Conservation (phyloP, 768 basidiomycete species). For the Serendipita sp. region DNA sequence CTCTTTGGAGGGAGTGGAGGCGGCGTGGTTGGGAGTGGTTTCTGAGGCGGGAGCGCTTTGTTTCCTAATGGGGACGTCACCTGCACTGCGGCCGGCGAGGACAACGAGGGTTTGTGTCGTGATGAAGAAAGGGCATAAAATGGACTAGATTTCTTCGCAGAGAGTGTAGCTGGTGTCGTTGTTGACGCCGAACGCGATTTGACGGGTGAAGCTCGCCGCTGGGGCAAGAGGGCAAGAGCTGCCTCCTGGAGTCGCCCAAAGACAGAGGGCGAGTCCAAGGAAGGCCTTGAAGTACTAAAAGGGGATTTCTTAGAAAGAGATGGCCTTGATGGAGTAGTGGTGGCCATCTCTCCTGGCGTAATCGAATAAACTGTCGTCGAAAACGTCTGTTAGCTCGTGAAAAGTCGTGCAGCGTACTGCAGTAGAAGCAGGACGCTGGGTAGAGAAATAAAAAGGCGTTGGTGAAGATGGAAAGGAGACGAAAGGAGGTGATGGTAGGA, state of each 20-base stretch:
- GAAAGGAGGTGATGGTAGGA: background rate
- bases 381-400: background rate
- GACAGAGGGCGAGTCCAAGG: background rate
- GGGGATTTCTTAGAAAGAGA: conserved; percentile 1
- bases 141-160: background rate
- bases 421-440: background rate
- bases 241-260: background rate
- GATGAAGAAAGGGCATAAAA: conserved; percentile 2
- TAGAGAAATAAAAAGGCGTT: background rate
- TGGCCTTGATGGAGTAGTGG: background rate
- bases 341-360: too few species aligned
- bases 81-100: background rate
- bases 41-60: conserved; percentile 2
- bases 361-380: too few species aligned
- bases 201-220: background rate
- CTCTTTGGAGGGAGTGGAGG: conserved; percentile 1
- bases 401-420: background rate
- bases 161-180: background rate
- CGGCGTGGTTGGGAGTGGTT: background rate
- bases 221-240: background rate
- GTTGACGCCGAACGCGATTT: background rate
- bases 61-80: background rate
- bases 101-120: background rate
- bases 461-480: background rate
- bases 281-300: background rate